A percentile compares a stretch with the other conserved stretches of the same genome.
phyloP scores from a whole-genome alignment of 176 grass and related monocot genomes.

The Eremochloa ophiuroides region DNA sequence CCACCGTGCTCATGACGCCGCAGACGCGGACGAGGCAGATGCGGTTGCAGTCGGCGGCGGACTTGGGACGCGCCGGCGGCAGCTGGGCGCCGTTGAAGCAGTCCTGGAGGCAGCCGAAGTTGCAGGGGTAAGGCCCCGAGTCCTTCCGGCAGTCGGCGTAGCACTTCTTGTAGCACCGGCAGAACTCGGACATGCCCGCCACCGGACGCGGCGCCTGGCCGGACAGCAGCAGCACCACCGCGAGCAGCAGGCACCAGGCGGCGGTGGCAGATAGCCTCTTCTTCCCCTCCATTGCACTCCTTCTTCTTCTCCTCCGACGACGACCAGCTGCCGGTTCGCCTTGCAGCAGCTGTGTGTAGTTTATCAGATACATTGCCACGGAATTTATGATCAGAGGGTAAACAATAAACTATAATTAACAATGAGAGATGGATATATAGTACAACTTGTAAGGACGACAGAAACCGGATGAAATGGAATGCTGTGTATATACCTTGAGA shows the following conservation, averaged over 20 bases:
- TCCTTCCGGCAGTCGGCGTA: neutral
- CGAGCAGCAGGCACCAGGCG: neutral
- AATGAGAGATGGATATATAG: too few relatives aligned
- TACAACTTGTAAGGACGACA: too few relatives aligned
- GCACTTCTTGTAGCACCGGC: neutral
- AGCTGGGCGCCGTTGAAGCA: neutral
- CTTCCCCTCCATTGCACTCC: neutral
- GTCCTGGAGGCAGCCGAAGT: neutral
- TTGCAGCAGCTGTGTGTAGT: too few relatives aligned
- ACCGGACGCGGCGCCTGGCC: neutral
- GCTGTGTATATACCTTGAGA: too few relatives aligned
- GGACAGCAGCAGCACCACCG: neutral
- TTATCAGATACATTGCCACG: too few relatives aligned
- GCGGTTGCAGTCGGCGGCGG: neutral
- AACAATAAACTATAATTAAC: too few relatives aligned
- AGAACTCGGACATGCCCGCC: conserved; percentile 5
- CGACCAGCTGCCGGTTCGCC: too few relatives aligned
- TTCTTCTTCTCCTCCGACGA: too few relatives aligned
- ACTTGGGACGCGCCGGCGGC: neutral
- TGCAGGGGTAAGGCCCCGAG: neutral
- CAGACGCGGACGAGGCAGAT: neutral
- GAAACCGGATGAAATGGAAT: too few relatives aligned
- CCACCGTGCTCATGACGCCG: neutral
- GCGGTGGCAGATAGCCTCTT: neutral
- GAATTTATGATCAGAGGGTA: too few relatives aligned